phyloP scores from a whole-genome alignment of 768 basidiomycete species.

The Pleurotus pulmonarius region DNA sequence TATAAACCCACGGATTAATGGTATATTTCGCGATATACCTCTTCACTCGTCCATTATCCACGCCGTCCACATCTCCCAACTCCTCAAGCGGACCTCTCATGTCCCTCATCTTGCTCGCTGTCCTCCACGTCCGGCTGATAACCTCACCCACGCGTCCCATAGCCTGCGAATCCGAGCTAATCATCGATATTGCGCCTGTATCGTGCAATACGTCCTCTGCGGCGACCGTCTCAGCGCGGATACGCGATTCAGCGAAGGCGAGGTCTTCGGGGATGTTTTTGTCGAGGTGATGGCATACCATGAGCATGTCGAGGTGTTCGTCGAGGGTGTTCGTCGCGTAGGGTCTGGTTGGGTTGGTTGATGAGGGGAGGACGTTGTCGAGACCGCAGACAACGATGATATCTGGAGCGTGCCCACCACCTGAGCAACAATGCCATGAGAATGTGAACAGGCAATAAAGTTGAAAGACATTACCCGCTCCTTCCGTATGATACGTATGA shows the following conservation, averaged over 20 bases:
- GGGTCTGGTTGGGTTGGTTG: constrained; percentile 95
- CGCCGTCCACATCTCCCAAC: constrained; percentile 66
- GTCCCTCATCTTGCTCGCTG: constrained; percentile 91
- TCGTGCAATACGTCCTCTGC: constrained; percentile 97
- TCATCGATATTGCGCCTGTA: constrained; percentile 92
- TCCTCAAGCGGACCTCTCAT: constrained; percentile 67
- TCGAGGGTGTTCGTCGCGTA: constrained; percentile 90
- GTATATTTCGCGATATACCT: constrained; percentile 96
- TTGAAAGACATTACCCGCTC: constrained; percentile 59
- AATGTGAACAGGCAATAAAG: neutral
- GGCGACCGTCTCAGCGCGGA: constrained; percentile 93
- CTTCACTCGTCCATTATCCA: constrained; percentile 90
- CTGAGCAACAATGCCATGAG: constrained; percentile 24
- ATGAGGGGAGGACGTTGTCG: constrained; percentile 88
- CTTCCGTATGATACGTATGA: constrained; percentile 96
- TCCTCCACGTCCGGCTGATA: constrained; percentile 89
- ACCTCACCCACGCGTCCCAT: constrained; percentile 99
- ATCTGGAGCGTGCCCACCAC: constrained; percentile 96
- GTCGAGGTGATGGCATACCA: constrained; percentile 99
- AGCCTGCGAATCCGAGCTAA: constrained; percentile 94
- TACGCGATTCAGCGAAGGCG: constrained; percentile 94
- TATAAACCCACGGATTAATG: constrained; percentile 80
- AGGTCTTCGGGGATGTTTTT: constrained; percentile 89
- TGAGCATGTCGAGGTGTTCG: constrained; percentile 98
- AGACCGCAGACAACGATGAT: constrained; percentile 96